Evolutionary conservation across 1,284 basidiomycete genomes (phyloP), one percentile per base, ranked within the genome.

Genomic region (Ganoderma lucidum): DNA sequence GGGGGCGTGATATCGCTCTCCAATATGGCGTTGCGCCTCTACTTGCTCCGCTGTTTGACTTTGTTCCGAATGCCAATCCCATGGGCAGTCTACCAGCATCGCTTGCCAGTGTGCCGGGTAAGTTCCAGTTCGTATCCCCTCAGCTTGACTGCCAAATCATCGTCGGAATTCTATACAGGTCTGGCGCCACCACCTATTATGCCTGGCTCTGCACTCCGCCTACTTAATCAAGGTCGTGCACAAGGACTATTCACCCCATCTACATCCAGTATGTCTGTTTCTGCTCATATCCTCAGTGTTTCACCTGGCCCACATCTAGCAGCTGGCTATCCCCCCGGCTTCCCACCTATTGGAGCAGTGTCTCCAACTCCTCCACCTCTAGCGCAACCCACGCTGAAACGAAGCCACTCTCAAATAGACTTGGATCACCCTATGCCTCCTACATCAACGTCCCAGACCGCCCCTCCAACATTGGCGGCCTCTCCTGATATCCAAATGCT

Each of bases 31-130:
- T 98, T 42, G 90, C 92, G 23, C 89, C 92, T 61, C 86, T 96
- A 64, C 87, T 99, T 65, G 87, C 91, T 0, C 95, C 96, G 3
- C 86, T 99, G 70, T 97, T 98, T 79, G 96, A 98, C 80, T 97
- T 96, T 78, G 89, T 92, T 23, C 95, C 96, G 2, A 91, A 86
- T 68, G 88, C 90, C n/a, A 87, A 86, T 76, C 86, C 90, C 14
- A 82, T 93, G 62, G 81, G 86, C 19, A 82, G 88, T 48, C 83
- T 93, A 60, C 90, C 91, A 63, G 71, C 79, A 12, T 77, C 78
- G 6, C 70, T 81, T 35, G 76, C 80, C 2, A 74, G 72, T 65
- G 83, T 88, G 64, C 82, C 83, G 41, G 75, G 82, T 75, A 83
- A 48, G 83, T 84, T 51, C 85, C 85, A 70, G 83, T 85, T 35